Evolutionary conservation across 202 grass and related monocot species (phyloP).

Genomic region (Zizania palustris): DNA sequence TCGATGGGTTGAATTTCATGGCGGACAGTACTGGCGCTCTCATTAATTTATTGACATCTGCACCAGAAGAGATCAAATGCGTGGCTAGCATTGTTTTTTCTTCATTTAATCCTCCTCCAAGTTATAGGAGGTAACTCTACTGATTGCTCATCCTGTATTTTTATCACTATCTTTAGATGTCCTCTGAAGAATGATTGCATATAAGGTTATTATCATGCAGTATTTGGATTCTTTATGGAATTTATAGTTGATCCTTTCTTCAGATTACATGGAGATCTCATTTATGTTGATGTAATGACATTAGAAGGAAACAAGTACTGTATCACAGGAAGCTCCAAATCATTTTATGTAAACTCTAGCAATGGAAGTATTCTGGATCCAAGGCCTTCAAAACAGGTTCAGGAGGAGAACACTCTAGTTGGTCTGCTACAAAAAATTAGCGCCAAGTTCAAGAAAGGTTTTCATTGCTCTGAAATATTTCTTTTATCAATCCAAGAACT

Average conservation of each 20-base stretch:
- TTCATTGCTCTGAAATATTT: conserved; percentile 5
- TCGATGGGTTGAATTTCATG: conserved; percentile 91
- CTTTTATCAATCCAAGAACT: neutral
- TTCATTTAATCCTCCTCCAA: conserved; percentile 97
- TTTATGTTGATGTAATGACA: conserved; percentile 85
- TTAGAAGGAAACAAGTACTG: conserved; percentile 91
- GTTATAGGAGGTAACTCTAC: conserved; percentile 74
- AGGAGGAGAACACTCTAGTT: conserved; percentile 77
- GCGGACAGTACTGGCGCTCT: conserved; percentile 66
- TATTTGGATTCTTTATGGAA: conserved; percentile 10
- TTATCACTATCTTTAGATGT: neutral
- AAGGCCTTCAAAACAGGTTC: conserved; percentile 68
- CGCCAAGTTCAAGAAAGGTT: conserved; percentile 97
- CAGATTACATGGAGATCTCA: conserved; percentile 91
- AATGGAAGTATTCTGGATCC: conserved; percentile 70
- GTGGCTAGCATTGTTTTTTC: conserved; percentile 86
- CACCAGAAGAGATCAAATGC: conserved; percentile 77
- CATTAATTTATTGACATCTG: conserved; percentile 60
- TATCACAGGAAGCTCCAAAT: conserved; percentile 91
- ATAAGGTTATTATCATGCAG: neutral
- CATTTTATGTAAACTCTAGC: conserved; percentile 89
- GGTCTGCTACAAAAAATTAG: conserved; percentile 90
- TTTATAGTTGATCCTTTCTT: conserved; percentile 27
- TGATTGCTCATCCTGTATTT: neutral
- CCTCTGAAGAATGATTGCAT: neutral